Conservation (phyloP, 106 monocot species). For the Agapanthus africanus region DNA sequence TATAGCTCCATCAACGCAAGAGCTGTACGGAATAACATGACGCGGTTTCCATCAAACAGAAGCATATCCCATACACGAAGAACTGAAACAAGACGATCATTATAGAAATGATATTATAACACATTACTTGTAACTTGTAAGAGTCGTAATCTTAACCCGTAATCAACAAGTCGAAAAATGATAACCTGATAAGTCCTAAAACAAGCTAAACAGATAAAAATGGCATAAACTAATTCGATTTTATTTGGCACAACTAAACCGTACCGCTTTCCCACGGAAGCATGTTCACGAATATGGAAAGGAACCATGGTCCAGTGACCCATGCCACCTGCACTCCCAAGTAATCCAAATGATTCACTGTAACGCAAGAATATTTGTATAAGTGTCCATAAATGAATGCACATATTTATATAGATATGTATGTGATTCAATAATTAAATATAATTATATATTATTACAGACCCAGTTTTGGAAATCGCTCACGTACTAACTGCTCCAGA, state of each 20-base stretch:
- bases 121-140: too few relatives aligned
- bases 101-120: slow-evolving; percentile 1
- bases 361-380: slow-evolving; percentile 5
- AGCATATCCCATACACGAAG: slow-evolving; percentile 97
- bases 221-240: neutral
- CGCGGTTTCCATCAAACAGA: slow-evolving; percentile 91
- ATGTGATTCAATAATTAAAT: neutral
- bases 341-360: slow-evolving; percentile 98
- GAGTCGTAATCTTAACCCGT: neutral
- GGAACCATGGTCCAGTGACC: slow-evolving; percentile 99
- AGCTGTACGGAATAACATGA: slow-evolving; percentile 82
- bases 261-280: slow-evolving; percentile 99
- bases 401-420: neutral
- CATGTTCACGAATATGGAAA: slow-evolving; percentile 96
- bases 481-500: slow-evolving; percentile 87
- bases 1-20: slow-evolving; percentile 98
- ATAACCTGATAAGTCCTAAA: neutral
- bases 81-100: slow-evolving; percentile 36
- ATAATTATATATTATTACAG: slow-evolving; percentile 16
- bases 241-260: slow-evolving; percentile 17
- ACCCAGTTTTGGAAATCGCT: slow-evolving; percentile 93
- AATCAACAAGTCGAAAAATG: slow-evolving; percentile 1
- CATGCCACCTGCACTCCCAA: slow-evolving; percentile 93
- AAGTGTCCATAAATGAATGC: neutral
- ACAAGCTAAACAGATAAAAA: neutral